Evolutionary conservation across 75 land plant species (phyloP), one percentile per base, ranked within the genome.

Genomic region (Isoetes taiwanensis): DNA sequence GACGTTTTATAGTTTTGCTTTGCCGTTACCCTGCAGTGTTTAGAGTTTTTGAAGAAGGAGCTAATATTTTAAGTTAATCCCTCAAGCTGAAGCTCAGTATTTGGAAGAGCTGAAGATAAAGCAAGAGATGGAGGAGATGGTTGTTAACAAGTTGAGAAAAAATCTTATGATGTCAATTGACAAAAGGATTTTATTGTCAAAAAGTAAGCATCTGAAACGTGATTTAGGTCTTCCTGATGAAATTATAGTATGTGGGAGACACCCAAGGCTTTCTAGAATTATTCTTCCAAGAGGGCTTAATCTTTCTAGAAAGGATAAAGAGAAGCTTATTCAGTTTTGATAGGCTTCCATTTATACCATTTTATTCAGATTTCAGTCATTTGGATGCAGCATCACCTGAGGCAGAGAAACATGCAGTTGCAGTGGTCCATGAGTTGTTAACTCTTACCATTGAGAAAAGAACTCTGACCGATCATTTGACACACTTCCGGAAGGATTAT

Each of bases 161-260:
- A 65, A 87, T 38, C 34, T 93, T 28, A 93, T 93, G 98, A 93
- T 93, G 98, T 84, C 95, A 0, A 20, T 81, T n/a, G 95, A 88
- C 2, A 81, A 77, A 50, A 71, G 83, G 65, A 75, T 93, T 27
- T 61, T 78, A 28, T 34, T 87, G 62, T 77, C 77, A 41, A 87
- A 84, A 69, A 93, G 87, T 32, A 72, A 63, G 16, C 98, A 93
- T 72, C 76, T 93, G 59, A 76, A 54, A 56, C 61, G 60, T 32
- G 98, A 93, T 56, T 46, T 65, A 32, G 69, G 69, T 30, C 78
- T 93, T 41, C 95, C 98, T 3, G 43, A 66, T 0, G 83, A 86
- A 67, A 82, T 86, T 54, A 43, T 76, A 28, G 72, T 65, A 57
- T 24, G 50, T 32, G 81, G 82, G 32, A 66, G 95, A 48, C 72